Evolutionary conservation across 1,139 yeast species (phyloP).

Genomic region (Hansenula sp.): DNA sequence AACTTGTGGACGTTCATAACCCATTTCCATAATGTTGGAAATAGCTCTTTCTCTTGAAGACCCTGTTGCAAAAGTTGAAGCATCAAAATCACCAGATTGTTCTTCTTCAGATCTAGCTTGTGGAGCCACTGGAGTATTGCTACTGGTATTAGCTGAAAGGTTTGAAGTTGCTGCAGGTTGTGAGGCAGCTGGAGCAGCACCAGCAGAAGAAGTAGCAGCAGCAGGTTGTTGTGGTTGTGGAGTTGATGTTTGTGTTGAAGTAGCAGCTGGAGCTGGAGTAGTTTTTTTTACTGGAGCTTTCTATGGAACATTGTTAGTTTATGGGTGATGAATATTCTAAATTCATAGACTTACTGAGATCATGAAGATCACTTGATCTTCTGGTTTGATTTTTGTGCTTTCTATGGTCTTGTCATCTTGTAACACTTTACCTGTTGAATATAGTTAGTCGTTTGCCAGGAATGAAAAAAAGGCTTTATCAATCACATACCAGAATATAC

Average conservation of each 20-base stretch:
- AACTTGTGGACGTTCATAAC: constrained; percentile 83
- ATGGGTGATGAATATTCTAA: too few relatives aligned
- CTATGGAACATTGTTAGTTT: constrained; percentile 1
- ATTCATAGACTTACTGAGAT: constrained; percentile 38
- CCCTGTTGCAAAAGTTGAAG: constrained; percentile 26
- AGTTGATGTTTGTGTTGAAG: constrained; percentile 19
- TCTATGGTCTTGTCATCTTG: constrained; percentile 77
- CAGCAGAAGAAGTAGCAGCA: constrained; percentile 5
- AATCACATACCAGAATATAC: constrained; percentile 71
- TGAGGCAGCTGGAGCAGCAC: constrained; percentile 20
- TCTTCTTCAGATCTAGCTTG: too few relatives aligned
- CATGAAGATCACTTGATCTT: constrained; percentile 92
- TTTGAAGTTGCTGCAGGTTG: constrained; percentile 11
- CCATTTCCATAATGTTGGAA: constrained; percentile 90
- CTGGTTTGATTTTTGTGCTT: constrained; percentile 74
- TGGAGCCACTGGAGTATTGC: too few relatives aligned
- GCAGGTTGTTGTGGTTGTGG: constrained; percentile 4
- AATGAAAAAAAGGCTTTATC: too few relatives aligned
- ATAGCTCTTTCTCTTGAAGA: constrained; percentile 38
- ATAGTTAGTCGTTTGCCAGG: background rate
- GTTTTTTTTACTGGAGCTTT: constrained; percentile 16
- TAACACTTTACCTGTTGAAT: constrained; percentile 58
- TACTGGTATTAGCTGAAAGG: constrained; percentile 16
- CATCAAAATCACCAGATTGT: constrained; percentile 24
- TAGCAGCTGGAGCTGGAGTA: constrained; percentile 9